Base-by-base conservation (phyloP, 306 rosid species). In the Trichosanthes cucumerina region DNA sequence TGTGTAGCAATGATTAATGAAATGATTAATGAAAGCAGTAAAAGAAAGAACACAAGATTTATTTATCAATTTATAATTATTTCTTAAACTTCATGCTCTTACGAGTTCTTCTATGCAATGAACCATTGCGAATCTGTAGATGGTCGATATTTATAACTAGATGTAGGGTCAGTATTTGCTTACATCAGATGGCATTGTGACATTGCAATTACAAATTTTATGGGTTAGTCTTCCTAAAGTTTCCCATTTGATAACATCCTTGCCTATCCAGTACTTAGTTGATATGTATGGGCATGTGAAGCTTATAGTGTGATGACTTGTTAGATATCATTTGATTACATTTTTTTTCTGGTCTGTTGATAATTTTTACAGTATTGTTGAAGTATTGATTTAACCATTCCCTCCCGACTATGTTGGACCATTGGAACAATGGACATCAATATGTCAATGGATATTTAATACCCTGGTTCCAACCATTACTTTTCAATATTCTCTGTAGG, bases 401-500 rank as follows among this genome's bases (percentile, higher is more conserved):
- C 1, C 1, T 39, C 44, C 44, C 7, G 23, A 5, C 57, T 16
- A 18, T 18, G 23, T 52, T 6, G 57, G n/a, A 52, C 57, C 2
- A 21, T 6, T 52, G 73, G 49, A 65, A 36, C 39, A 38, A 65
- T 65, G 15, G 0, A 59, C 7, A 64, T 34, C 2, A 3, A 18
- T 18, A 36, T 19, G 9, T 64, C 46, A 18, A 64, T 64, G 71
- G 24, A 16, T 64, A 36, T 38, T 64, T 64, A 33, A 64, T 64
- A 28, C 3, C 71, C 46, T 64, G 14, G 9, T 44, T 50, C 23
- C n/a, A 54, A 41, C 53, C 10, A 8, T 58, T n/a, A 4, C 19
- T 31, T 18, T 9, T 18, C 65, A 81, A 66, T 57, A 50, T 78
- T 84, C 77, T 88, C 86, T 44, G 38, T 84, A 95, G 99, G 97